These are phyloP conservation scores for Biscogniauxia sp. DNA, from an alignment of 2,329 filamentous ascomycete species.

Conservation along the genomic window DNA sequence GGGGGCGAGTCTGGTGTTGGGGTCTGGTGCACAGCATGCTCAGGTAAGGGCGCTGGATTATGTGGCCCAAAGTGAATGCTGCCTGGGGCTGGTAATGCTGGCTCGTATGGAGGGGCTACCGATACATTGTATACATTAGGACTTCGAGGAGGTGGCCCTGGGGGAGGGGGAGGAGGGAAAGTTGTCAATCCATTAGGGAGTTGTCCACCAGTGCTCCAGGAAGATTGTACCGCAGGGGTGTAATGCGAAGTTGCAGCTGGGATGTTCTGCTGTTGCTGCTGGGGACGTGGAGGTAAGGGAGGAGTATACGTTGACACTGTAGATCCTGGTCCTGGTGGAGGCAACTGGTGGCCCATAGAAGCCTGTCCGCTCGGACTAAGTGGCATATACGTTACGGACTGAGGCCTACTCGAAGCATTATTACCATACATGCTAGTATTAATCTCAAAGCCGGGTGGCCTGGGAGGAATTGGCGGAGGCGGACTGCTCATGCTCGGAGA, in stretches of 20 bases:
- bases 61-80: not conserved
- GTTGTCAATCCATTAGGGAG: constrained; percentile 6
- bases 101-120: constrained; percentile 4
- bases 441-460: constrained; percentile 16
- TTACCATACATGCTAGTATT: not conserved
- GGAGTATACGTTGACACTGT: not conserved
- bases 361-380: constrained; percentile 7
- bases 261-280: not conserved
- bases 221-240: not conserved
- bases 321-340: constrained; percentile 11
- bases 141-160: constrained; percentile 11
- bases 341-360: constrained; percentile 11
- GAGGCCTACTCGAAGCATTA: not conserved
- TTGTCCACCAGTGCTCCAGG: not conserved
- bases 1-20: constrained; percentile 2
- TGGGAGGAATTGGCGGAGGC: constrained; percentile 19
- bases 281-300: not conserved
- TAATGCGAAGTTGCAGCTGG: not conserved
- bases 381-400: constrained; percentile 2
- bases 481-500: not conserved
- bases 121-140: not conserved
- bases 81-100: not conserved
- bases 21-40: not conserved
- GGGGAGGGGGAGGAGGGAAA: constrained; percentile 16
- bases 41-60: not conserved